Conservation (phyloP, 2,329 filamentous ascomycete genomes). For the Fusarium poae region DNA sequence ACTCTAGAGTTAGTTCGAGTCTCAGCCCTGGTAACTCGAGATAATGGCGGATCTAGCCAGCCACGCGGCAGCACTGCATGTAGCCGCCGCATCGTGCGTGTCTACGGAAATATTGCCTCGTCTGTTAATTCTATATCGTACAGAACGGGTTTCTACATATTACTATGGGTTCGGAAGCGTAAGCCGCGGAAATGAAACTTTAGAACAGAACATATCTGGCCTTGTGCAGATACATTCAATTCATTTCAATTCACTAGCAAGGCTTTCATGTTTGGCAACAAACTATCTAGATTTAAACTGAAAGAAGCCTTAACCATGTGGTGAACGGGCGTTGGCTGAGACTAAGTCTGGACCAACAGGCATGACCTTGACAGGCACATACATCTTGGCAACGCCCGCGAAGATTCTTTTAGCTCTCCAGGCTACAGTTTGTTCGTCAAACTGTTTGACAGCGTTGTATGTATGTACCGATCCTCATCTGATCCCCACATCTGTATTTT, state of each 20-base stretch:
- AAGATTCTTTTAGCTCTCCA: conserved; percentile 3
- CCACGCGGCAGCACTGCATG: conserved; percentile 34
- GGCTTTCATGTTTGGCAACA: conserved; percentile 6
- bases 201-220: neutral
- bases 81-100: conserved; percentile 14
- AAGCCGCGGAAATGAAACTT: neutral
- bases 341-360: neutral
- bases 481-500: neutral
- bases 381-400: conserved; percentile 4
- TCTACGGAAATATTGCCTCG: neutral
- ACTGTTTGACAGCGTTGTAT: neutral
- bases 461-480: neutral
- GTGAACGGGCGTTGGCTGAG: neutral
- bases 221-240: neutral
- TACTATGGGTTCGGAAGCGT: neutral
- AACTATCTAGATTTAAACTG: neutral
- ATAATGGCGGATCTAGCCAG: conserved; percentile 35
- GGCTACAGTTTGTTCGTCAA: conserved; percentile 3
- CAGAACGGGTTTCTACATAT: neutral
- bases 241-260: neutral
- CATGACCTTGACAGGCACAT: neutral
- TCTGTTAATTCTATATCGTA: neutral
- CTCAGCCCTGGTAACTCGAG: conserved; percentile 15
- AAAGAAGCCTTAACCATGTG: neutral
- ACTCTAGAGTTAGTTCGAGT: neutral